These are phyloP conservation scores for Phialemoniopsis sp. DNA, from an alignment of 2,329 filamentous ascomycete genomes.

Conservation along the genomic window DNA sequence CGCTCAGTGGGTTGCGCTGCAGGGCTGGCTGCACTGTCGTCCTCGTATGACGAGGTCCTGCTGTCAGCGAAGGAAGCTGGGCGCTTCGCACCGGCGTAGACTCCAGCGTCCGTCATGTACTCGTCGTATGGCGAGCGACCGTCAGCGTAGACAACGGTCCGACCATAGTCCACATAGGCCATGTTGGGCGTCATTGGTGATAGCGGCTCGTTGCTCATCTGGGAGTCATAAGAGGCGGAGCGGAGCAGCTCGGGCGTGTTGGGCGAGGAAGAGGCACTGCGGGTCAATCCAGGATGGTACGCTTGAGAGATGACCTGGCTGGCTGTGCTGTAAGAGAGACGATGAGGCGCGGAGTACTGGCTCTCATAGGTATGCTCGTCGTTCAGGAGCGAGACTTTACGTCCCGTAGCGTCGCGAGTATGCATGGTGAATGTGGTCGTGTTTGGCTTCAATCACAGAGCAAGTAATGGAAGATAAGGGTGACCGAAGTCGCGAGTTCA, in stretches of 20 bases:
- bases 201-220: conserved; percentile 47
- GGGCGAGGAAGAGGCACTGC: conserved; percentile 39
- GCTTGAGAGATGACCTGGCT: conserved; percentile 24
- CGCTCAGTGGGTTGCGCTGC: conserved; percentile 30
- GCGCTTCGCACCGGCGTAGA: conserved; percentile 28
- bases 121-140: conserved; percentile 27
- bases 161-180: conserved; percentile 22
- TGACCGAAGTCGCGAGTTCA: too few species aligned
- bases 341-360: conserved; percentile 12
- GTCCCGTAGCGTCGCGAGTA: conserved; percentile 50
- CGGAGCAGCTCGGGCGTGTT: conserved; percentile 54
- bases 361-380: conserved; percentile 32
- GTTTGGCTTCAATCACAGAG: neutral
- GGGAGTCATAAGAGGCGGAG: conserved; percentile 59
- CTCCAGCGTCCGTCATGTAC: conserved; percentile 21
- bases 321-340: conserved; percentile 25
- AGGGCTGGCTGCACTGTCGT: conserved; percentile 38
- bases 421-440: conserved; percentile 38
- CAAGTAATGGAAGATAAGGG: too few species aligned
- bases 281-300: conserved; percentile 27
- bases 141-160: conserved; percentile 4
- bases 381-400: conserved; percentile 56
- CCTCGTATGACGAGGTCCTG: conserved; percentile 46
- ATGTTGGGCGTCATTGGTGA: conserved; percentile 53
- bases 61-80: conserved; percentile 36